phyloP scores from a whole-genome alignment of 192 early-diverging fungal genomes.

The Coemansia sp. region DNA sequence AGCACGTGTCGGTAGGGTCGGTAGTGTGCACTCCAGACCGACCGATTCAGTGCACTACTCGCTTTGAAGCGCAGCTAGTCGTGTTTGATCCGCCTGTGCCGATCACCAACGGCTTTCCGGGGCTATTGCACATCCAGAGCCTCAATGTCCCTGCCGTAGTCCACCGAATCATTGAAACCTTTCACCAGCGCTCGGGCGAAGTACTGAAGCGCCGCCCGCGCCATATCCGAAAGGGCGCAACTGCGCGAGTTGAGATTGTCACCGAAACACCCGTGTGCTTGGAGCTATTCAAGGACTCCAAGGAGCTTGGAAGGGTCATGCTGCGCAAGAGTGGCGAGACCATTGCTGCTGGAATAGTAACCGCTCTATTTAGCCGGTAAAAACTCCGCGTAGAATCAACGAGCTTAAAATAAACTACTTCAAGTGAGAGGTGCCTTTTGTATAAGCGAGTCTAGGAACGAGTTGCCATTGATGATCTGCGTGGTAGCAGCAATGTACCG shows the following conservation, averaged over 20 bases:
- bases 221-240: conserved; percentile 60
- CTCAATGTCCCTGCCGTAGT: conserved; percentile 79
- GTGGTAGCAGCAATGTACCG: conserved; percentile 90
- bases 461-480: conserved; percentile 85
- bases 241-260: conserved; percentile 84
- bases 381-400: neutral
- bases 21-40: conserved; percentile 74
- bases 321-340: conserved; percentile 85
- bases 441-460: conserved; percentile 65
- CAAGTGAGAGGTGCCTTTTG: conserved; percentile 9
- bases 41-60: conserved; percentile 77
- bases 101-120: conserved; percentile 88
- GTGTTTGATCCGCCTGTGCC: conserved; percentile 94
- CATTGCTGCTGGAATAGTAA: conserved; percentile 87
- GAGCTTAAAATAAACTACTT: neutral
- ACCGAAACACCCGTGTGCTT: conserved; percentile 77
- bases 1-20: conserved; percentile 68
- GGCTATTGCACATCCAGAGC: conserved; percentile 86
- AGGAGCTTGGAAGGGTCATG: conserved; percentile 88
- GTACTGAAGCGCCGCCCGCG: conserved; percentile 85
- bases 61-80: conserved; percentile 85
- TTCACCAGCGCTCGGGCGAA: conserved; percentile 85
- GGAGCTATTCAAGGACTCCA: conserved; percentile 84
- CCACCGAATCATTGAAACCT: conserved; percentile 70
- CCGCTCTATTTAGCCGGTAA: conserved; percentile 38